These are phyloP conservation scores for Melaleuca alternifolia DNA, from an alignment of 345 rosid genomes.

Conservation along the genomic window DNA sequence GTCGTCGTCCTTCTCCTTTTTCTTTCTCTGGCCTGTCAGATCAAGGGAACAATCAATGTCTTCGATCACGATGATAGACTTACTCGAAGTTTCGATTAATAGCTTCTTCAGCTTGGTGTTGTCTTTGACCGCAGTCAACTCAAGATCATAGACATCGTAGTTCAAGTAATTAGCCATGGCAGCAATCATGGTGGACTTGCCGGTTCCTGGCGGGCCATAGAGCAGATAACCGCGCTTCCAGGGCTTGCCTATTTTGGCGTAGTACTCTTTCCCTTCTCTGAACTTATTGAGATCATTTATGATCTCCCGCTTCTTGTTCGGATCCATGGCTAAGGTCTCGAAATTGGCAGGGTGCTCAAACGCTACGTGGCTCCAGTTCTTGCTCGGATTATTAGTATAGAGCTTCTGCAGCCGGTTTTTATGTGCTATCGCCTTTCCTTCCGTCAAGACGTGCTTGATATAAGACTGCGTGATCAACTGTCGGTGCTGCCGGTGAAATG, in stretches of 20 bases:
- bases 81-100: slow-evolving; percentile 32
- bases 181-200: slow-evolving; percentile 66
- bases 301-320: slow-evolving; percentile 35
- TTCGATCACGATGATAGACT: slow-evolving; percentile 59
- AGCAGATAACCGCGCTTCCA: slow-evolving; percentile 83
- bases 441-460: slow-evolving; percentile 20
- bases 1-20: not conserved
- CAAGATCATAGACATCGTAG: slow-evolving; percentile 72
- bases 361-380: slow-evolving; percentile 18
- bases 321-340: slow-evolving; percentile 59
- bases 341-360: slow-evolving; percentile 53
- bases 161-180: slow-evolving; percentile 59
- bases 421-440: slow-evolving; percentile 22
- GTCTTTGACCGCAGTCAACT: slow-evolving; percentile 41
- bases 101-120: slow-evolving; percentile 46
- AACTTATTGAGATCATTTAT: slow-evolving; percentile 43
- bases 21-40: slow-evolving; percentile 32
- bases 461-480: slow-evolving; percentile 20
- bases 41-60: slow-evolving; percentile 59
- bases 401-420: slow-evolving; percentile 39
- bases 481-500: slow-evolving; percentile 27
- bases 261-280: slow-evolving; percentile 42
- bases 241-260: slow-evolving; percentile 47
- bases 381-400: slow-evolving; percentile 20
- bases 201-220: slow-evolving; percentile 68